Evolutionary conservation across 345 rosid genomes (phyloP), one percentile per base, ranked within the genome.

Genomic region (Nephelium lappaceum): DNA sequence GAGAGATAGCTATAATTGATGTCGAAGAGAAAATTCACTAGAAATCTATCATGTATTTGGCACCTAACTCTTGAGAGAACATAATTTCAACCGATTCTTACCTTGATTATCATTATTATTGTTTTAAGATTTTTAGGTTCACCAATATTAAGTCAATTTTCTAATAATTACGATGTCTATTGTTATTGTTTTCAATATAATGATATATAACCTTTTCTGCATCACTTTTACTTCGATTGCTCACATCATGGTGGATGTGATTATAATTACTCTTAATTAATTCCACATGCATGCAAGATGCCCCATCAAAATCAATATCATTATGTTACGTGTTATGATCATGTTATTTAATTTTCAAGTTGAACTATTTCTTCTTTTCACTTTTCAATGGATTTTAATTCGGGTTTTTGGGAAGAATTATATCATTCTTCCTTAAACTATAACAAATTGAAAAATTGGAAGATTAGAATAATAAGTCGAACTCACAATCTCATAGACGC

Each of bases 41-140:
- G 12, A 36, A 58, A 23, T 47, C 71, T 53, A 73, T 76, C 51
- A 53, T 68, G 67, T 61, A 45, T 67, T 39, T 10, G 78, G 72
- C 66, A 73, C 66, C 83, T 49, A 58, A 70, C 79, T 74, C 49
- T 16, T 11, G 66, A n/a, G 19, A 42, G 14, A 63, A 49, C 78
- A 62, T 61, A 15, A 42, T 15, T 43, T 73, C 49, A 12, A 49
- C 55, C 16, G 15, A 4, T 49, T 49, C 16, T 0, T 15, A 49
- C 55, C 55, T 18, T 57, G 10, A 57, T 23, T 42, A 19, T 63
- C 53, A 21, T 58, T 64, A 39, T 63, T 61, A 38, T 78, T 51
- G 8, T 71, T 72, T 62, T 63, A 27, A 21, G 24, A 23, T 43
- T 39, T 63, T 25, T 2, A 16, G 39, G 5, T 19, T 5, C 24